Percentiles rank a stretch among this genome's conserved stretches.
These are phyloP conservation scores for Silene latifolia DNA, from an alignment of 148 eudicot species.

Conservation along the genomic window DNA sequence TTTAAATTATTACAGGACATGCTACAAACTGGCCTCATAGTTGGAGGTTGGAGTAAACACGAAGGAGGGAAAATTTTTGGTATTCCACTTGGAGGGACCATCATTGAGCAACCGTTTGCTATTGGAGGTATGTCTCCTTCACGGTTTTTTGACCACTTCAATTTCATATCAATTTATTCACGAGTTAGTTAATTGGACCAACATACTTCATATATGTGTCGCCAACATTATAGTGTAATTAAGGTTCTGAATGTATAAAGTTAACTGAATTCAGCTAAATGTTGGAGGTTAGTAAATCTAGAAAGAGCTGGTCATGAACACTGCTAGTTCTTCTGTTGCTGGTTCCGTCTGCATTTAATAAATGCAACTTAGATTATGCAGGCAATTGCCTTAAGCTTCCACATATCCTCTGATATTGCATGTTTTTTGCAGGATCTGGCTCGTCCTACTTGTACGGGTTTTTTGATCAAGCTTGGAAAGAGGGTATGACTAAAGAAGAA, in stretches of 20 bases:
- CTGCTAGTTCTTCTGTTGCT: too few relatives aligned
- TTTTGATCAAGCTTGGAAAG: constrained; percentile 84
- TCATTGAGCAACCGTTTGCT: constrained; percentile 89
- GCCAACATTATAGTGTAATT: background rate
- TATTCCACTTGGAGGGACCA: constrained; percentile 91
- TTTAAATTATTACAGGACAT: constrained; percentile 18
- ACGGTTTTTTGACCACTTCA: background rate
- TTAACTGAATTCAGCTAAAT: background rate
- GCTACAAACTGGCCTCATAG: constrained; percentile 90
- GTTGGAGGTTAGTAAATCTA: background rate
- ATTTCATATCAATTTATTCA: too few relatives aligned
- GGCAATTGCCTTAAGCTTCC: too few relatives aligned
- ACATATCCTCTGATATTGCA: background rate
- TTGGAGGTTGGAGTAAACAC: constrained; percentile 96
- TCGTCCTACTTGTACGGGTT: constrained; percentile 82
- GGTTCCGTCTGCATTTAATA: too few relatives aligned
- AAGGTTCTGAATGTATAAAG: too few relatives aligned
- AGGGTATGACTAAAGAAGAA: constrained; percentile 80
- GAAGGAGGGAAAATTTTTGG: constrained; percentile 95
- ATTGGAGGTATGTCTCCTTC: constrained; percentile 66
- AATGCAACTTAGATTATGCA: too few relatives aligned
- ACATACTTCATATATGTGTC: background rate
- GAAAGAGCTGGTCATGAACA: background rate
- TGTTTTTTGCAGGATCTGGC: constrained; percentile 59
- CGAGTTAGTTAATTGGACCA: background rate